phyloP scores from a whole-genome alignment of 2,329 filamentous ascomycete genomes.

The Botrytis medusae region DNA sequence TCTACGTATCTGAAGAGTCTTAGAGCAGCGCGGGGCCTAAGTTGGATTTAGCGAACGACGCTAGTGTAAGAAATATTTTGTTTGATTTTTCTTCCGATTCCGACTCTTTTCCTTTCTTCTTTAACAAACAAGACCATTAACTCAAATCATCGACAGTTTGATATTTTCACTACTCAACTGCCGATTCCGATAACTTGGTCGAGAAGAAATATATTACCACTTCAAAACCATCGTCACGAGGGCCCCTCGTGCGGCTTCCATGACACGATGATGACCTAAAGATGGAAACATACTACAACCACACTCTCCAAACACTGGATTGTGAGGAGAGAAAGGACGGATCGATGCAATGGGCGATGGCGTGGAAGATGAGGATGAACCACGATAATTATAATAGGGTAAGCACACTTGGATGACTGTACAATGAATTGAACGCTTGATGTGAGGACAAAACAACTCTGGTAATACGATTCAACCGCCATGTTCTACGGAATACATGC shows the following conservation, averaged over 20 bases:
- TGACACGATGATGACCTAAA: constrained; percentile 68
- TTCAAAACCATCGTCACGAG: constrained; percentile 85
- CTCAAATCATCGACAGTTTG: constrained; percentile 72
- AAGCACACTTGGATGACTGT: constrained; percentile 1
- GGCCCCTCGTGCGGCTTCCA: constrained; percentile 58
- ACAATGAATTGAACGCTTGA: constrained; percentile 3
- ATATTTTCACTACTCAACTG: constrained; percentile 57
- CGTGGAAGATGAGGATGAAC: background rate
- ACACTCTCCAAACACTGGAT: background rate
- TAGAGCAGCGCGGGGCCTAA: constrained; percentile 25
- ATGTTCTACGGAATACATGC: constrained; percentile 35
- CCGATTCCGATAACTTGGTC: constrained; percentile 70
- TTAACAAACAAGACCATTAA: constrained; percentile 62
- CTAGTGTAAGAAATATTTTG: constrained; percentile 19
- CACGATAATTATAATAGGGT: background rate
- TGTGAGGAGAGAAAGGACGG: background rate
- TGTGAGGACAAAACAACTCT: constrained; percentile 43
- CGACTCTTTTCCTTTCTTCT: constrained; percentile 41
- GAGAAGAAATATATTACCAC: constrained; percentile 59
- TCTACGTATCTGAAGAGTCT: background rate
- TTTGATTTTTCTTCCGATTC: constrained; percentile 21
- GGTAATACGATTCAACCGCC: constrained; percentile 56
- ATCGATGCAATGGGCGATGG: background rate
- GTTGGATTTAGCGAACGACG: constrained; percentile 21
- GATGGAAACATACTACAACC: constrained; percentile 53